Percentiles rank a stretch among this genome's conserved stretches.
Evolutionary conservation across 345 rosid species (phyloP).

Genomic region (Cardiospermum halicacabum): DNA sequence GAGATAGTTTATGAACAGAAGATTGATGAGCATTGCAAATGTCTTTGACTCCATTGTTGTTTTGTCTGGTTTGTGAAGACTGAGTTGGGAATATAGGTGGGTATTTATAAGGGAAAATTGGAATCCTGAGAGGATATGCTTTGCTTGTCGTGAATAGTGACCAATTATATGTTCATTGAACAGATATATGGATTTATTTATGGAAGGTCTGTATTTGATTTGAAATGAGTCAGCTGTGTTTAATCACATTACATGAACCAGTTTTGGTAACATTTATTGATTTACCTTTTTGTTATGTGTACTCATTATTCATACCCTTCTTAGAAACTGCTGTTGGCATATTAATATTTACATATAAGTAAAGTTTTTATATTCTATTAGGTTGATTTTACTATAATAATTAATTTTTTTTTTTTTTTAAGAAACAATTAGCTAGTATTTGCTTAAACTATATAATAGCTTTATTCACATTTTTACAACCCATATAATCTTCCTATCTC

Average conservation of each 20-base stretch:
- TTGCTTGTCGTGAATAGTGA: neutral
- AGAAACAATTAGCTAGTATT: no score
- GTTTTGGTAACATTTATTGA: neutral
- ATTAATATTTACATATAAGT: no score
- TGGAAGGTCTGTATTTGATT: neutral
- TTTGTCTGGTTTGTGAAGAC: no score
- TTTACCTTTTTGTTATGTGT: neutral
- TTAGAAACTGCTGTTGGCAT: no score
- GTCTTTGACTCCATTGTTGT: constrained; percentile 22
- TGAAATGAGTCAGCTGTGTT: neutral
- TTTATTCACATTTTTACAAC: no score
- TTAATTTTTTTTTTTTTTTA: no score
- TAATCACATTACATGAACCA: neutral
- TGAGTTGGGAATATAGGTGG: neutral
- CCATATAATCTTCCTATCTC: no score
- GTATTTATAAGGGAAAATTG: constrained; percentile 14
- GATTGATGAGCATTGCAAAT: constrained; percentile 21
- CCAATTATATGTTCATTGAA: neutral
- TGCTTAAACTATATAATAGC: no score
- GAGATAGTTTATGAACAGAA: constrained; percentile 28
- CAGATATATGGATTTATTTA: neutral
- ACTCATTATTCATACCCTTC: no score
- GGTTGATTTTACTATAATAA: no score
- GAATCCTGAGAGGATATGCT: neutral
- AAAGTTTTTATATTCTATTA: no score